Base-by-base conservation (phyloP, 805 yeast genomes). In the Teunomyces atbi region DNA sequence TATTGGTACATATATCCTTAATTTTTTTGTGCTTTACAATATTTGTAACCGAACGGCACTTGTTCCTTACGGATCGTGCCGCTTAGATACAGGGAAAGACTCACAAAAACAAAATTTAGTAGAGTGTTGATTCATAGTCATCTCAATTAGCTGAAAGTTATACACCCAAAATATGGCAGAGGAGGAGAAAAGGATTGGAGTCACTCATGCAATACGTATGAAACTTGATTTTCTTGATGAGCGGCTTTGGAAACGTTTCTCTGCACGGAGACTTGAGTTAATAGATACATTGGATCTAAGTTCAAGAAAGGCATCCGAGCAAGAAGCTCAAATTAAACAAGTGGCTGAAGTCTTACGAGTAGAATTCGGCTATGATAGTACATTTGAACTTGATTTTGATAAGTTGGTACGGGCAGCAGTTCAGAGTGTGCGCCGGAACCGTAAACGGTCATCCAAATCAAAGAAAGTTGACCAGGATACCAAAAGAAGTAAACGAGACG, bases 361-460 rank as follows among this genome's bases (percentile, higher is more conserved):
- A 1, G 99, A 94, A 66, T 94, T 89, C 57, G 80, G 82, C 4
- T 91, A 83, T 61, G 78, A 84, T 2, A 66, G 65, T 2, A 76
- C 74, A 5, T 74, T 81, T 11, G 67, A 82, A 21, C 65, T 72
- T 1, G 98, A 94, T 53, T 92, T 92, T 61, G 96, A 90, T 64
- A 87, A 85, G 62, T 74, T 92, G 29, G 97, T 94, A 0, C 73
- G 96, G 30, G 95, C 96, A 7, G 98, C 97, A 1, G 84, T 92
- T 21, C 99, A 92, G 65, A 84, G 95, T 43, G 97, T 88, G 1
- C 72, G 98, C 51, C 73, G 99, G 53, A 92, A 92, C 63, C 76
- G 96, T 49, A 88, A 85, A 59, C 66, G 96, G 52, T 78, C 70
- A n/a, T 58, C 70, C 19, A 68, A 71, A 50, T 48, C 72, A 0